Percentiles rank a stretch among this genome's conserved stretches.
Conservation (phyloP, 306 rosid genomes). For the Alnus rubra region DNA sequence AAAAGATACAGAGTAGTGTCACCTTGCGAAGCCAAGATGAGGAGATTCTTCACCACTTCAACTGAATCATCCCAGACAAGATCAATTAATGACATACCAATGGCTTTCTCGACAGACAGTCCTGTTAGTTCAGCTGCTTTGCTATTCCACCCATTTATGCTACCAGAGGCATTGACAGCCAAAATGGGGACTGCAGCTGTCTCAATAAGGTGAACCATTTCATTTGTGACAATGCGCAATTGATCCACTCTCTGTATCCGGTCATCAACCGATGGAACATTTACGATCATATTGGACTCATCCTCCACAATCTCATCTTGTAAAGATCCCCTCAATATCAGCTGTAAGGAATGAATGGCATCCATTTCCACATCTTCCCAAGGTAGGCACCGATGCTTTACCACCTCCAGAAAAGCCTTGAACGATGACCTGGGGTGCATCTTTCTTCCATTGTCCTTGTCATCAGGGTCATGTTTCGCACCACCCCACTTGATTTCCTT, state of each 20-base stretch:
- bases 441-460: constrained; percentile 43
- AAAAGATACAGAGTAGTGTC: constrained; percentile 18
- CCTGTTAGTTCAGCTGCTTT: constrained; percentile 48
- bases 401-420: constrained; percentile 51
- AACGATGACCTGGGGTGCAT: constrained; percentile 53
- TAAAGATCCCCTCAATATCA: constrained; percentile 44
- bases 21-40: constrained; percentile 40
- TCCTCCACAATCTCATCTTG: constrained; percentile 30
- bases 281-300: constrained; percentile 36
- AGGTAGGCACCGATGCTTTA: constrained; percentile 37
- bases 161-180: constrained; percentile 38
- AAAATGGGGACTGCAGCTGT: constrained; percentile 53
- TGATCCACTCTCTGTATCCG: constrained; percentile 41
- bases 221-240: constrained; percentile 35
- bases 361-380: constrained; percentile 58
- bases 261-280: constrained; percentile 41
- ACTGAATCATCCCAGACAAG: constrained; percentile 41
- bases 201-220: constrained; percentile 47
- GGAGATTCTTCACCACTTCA: constrained; percentile 40
- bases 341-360: constrained; percentile 48
- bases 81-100: constrained; percentile 37
- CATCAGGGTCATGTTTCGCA: constrained; percentile 42
- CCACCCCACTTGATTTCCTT: constrained; percentile 55
- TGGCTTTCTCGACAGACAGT: constrained; percentile 38
- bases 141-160: constrained; percentile 46